phyloP scores from a whole-genome alignment of 2,329 filamentous ascomycete species.

The Paramyrothecium sp. region DNA sequence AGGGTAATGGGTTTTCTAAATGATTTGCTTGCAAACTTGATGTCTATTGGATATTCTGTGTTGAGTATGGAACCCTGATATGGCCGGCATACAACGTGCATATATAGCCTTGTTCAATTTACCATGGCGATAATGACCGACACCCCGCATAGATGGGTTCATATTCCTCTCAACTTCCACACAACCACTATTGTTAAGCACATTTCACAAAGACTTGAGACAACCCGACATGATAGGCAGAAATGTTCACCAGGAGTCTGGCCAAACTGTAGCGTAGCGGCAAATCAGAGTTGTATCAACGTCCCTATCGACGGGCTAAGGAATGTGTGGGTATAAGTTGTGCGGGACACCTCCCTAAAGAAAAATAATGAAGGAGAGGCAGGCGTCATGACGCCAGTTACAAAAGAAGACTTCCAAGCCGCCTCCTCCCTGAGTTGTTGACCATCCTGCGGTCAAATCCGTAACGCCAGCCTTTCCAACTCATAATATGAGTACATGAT shows the following conservation, averaged over 20 bases:
- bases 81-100: too few relatives aligned
- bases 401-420: not conserved
- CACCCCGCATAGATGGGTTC: too few relatives aligned
- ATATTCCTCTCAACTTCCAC: too few relatives aligned
- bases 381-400: not conserved
- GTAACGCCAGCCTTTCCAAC: not conserved
- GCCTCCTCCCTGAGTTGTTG: not conserved
- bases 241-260: not conserved
- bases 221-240: too few relatives aligned
- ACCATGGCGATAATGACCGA: too few relatives aligned
- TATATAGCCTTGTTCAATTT: too few relatives aligned
- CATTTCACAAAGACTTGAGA: too few relatives aligned
- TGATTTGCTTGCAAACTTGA: too few relatives aligned
- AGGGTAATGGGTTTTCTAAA: too few relatives aligned
- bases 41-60: too few relatives aligned
- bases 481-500: not conserved
- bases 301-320: not conserved
- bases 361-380: not conserved
- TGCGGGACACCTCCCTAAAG: not conserved
- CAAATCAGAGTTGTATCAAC: not conserved
- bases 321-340: conserved; percentile 3
- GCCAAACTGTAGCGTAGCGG: not conserved
- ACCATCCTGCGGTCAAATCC: not conserved
- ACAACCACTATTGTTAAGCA: too few relatives aligned
- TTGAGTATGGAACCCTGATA: too few relatives aligned